phyloP scores from a whole-genome alignment of 1,139 yeast genomes.

The Zygoascus sp. region DNA sequence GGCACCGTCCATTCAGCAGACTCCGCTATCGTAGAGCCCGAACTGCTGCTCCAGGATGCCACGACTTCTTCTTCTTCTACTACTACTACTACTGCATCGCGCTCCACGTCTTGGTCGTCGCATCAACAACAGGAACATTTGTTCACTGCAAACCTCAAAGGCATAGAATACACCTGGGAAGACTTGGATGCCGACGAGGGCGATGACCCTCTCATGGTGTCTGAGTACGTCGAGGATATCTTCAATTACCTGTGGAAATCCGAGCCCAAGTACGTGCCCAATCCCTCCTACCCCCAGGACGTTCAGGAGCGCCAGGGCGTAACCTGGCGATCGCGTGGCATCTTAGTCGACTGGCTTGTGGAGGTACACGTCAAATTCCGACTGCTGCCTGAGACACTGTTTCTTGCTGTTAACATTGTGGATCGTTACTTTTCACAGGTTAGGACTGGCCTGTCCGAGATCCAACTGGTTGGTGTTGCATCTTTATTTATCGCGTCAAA shows the following conservation, averaged over 20 bases:
- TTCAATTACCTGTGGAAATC: constrained; percentile 72
- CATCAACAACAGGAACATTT: neutral
- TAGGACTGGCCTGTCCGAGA: constrained; percentile 72
- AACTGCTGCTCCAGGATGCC: too few species aligned
- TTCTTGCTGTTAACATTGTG: constrained; percentile 82
- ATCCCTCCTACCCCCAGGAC: constrained; percentile 49
- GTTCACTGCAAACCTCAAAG: constrained; percentile 3
- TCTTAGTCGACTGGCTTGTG: constrained; percentile 90
- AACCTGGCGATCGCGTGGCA: constrained; percentile 75
- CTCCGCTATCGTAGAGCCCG: neutral
- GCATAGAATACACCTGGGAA: constrained; percentile 52
- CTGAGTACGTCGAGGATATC: constrained; percentile 86
- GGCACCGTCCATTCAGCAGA: too few species aligned
- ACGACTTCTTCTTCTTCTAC: neutral
- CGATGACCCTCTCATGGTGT: constrained; percentile 92
- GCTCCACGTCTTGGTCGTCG: too few species aligned
- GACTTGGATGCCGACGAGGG: constrained; percentile 87
- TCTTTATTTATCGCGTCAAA: constrained; percentile 90
- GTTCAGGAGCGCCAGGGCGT: constrained; percentile 32
- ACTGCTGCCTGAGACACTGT: constrained; percentile 84
- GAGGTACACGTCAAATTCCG: constrained; percentile 87
- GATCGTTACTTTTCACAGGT: constrained; percentile 85
- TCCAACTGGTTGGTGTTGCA: constrained; percentile 88
- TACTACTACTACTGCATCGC: neutral
- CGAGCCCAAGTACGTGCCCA: constrained; percentile 75